phyloP scores from a whole-genome alignment of 805 yeast genomes.

The Hermanozyma aechmeae region DNA sequence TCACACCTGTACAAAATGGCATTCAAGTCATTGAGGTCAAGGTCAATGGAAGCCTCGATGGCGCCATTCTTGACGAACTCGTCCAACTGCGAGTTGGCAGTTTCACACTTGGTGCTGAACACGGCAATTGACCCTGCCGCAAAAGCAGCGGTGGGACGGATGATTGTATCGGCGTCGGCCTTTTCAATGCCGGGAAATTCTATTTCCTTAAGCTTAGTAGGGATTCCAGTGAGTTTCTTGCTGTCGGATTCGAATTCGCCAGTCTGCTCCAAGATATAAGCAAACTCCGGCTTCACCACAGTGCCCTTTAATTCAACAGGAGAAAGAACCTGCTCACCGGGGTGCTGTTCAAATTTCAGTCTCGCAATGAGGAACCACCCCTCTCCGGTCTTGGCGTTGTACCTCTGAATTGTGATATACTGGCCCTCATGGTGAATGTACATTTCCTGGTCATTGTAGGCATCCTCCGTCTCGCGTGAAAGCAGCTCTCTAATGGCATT shows the following conservation, averaged over 20 bases:
- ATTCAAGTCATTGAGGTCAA: conserved; percentile 64
- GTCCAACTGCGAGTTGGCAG: conserved; percentile 60
- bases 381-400: conserved; percentile 71
- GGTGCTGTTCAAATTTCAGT: conserved; percentile 52
- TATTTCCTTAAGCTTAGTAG: conserved; percentile 50
- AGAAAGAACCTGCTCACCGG: conserved; percentile 41
- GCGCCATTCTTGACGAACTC: conserved; percentile 67
- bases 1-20: conserved; percentile 70
- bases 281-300: conserved; percentile 44
- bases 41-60: conserved; percentile 52
- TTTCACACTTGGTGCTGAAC: conserved; percentile 58
- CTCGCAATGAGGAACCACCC: conserved; percentile 89
- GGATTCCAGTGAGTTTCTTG: conserved; percentile 48
- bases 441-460: conserved; percentile 61
- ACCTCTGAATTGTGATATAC: conserved; percentile 81
- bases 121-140: conserved; percentile 91
- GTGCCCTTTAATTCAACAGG: conserved; percentile 58
- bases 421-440: conserved; percentile 92
- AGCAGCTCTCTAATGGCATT: conserved; percentile 49
- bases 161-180: conserved; percentile 36
- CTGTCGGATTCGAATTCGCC: conserved; percentile 40
- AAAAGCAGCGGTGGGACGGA: conserved; percentile 52
- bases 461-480: conserved; percentile 50
- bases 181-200: conserved; percentile 40
- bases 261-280: conserved; percentile 43